Base-by-base conservation (phyloP, 202 grass and related monocot genomes). In the Schoenoplectus triqueter region DNA sequence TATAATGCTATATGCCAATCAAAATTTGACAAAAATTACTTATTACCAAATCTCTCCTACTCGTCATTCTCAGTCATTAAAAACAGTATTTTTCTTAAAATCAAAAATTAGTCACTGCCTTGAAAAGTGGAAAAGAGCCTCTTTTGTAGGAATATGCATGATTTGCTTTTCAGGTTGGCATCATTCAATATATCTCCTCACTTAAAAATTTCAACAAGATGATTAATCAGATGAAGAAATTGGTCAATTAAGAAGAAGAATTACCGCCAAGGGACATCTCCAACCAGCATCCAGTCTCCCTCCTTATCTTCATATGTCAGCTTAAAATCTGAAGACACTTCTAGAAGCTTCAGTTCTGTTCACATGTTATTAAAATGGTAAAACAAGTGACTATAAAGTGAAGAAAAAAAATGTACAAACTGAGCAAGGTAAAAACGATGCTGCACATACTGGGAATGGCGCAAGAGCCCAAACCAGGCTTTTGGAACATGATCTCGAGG, bases 211-310 rank as follows among this genome's bases (percentile, higher is more conserved):
- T 74, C 9, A 74, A 74, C 47, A 31, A 31, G 31, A 31, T 31
- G 31, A 31, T 31, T 31, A 31, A 31, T 31, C 31, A 31, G 31
- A 31, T 31, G 1, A 42, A 11, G 74, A 3, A 55, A 78, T 8
- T 60, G 60, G 51, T 20, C 8, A 51, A 15, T 78, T 11, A 10
- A 74, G 75, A 55, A 15, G 1, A 62, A 47, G 4, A 52, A 88
- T 90, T 98, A 98, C 95, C 88, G 87, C 95, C 95, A 98, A 11
- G 95, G 95, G 64, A 98, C 95, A 86, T 98, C 95, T 86, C 95
- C 95, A 80, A 98, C 95, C 10, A 95, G 89, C 95, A 98, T 98
- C 92, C 92, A 95, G 57, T 98, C 95, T 7, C 95, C 95, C 63
- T 98, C 95, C 64, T 88, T 92, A 84, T 98, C 95, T 88, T 98